Percentiles rank a stretch among this genome's conserved stretches.
These are phyloP conservation scores for Sordaria brevicollis DNA, from an alignment of 495 filamentous ascomycete genomes.

Conservation along the genomic window DNA sequence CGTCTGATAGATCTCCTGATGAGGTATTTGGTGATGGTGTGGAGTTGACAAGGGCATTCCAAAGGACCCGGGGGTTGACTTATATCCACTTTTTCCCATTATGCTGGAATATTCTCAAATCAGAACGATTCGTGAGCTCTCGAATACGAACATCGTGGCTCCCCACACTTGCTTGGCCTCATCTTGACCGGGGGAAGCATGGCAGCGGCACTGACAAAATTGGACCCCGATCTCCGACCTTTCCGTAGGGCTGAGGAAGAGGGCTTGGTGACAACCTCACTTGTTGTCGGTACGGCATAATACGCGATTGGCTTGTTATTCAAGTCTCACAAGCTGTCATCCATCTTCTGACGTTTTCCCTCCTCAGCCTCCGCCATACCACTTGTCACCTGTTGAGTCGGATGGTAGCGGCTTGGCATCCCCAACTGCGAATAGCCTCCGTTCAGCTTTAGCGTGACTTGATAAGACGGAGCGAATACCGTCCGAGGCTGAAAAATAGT, in stretches of 20 bases:
- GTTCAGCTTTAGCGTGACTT: not conserved
- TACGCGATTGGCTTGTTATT: not conserved
- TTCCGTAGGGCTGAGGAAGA: not conserved
- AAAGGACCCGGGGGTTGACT: not conserved
- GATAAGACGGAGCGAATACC: not conserved
- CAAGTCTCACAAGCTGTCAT: not conserved
- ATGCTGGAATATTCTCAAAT: not conserved
- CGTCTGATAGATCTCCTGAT: not conserved
- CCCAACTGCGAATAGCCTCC: not conserved
- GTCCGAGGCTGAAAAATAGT: not conserved
- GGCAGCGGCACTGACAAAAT: not conserved
- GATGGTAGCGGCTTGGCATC: not conserved
- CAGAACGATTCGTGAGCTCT: not conserved
- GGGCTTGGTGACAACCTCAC: not conserved
- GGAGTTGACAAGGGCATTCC: not conserved
- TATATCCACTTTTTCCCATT: not conserved
- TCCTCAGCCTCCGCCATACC: not conserved
- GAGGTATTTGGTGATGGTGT: not conserved
- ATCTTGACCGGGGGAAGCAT: not conserved
- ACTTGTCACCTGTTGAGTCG: not conserved
- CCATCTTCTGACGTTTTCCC: not conserved
- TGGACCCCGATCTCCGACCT: not conserved
- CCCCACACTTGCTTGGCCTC: not conserved
- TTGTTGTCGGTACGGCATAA: not conserved
- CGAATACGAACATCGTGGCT: not conserved